phyloP scores from a whole-genome alignment of 192 early-diverging fungal species.

The Coemansia furcata region DNA sequence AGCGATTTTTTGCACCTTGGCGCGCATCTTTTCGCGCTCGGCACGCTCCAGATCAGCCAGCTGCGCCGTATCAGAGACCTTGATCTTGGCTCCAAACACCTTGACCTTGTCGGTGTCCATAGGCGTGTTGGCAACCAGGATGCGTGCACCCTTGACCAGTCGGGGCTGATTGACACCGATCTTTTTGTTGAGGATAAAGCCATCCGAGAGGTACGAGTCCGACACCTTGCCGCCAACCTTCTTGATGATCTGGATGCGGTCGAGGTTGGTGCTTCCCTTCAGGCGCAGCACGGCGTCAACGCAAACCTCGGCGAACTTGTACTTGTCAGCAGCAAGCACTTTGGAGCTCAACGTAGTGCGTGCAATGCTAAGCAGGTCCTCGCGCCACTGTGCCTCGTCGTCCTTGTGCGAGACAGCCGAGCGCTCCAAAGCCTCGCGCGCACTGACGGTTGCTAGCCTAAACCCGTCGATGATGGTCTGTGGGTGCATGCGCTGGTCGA shows the following conservation, averaged over 20 bases:
- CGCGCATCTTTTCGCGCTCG: constrained; percentile 97
- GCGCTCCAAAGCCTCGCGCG: constrained; percentile 78
- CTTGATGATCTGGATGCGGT: constrained; percentile 99
- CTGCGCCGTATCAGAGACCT: constrained; percentile 95
- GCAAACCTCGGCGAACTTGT: constrained; percentile 91
- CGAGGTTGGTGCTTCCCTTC: constrained; percentile 95
- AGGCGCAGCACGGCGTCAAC: constrained; percentile 96
- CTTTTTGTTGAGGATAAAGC: constrained; percentile 98
- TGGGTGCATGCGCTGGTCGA: constrained; percentile 94
- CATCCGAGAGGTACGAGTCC: constrained; percentile 95
- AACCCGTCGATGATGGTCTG: constrained; percentile 97
- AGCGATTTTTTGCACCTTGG: constrained; percentile 98
- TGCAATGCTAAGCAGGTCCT: constrained; percentile 96
- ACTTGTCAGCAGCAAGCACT: constrained; percentile 94
- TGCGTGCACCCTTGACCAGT: constrained; percentile 91
- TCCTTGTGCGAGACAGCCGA: constrained; percentile 79
- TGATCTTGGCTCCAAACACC: constrained; percentile 96
- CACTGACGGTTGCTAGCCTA: constrained; percentile 80
- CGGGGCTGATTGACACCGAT: constrained; percentile 98
- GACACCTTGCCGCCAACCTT: constrained; percentile 92
- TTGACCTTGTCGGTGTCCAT: constrained; percentile 99
- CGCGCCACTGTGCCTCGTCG: constrained; percentile 70
- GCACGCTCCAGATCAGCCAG: constrained; percentile 98
- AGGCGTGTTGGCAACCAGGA: constrained; percentile 97
- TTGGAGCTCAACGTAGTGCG: constrained; percentile 96